phyloP scores from a whole-genome alignment of 2,329 filamentous ascomycete species.

The Fusarium setosum region DNA sequence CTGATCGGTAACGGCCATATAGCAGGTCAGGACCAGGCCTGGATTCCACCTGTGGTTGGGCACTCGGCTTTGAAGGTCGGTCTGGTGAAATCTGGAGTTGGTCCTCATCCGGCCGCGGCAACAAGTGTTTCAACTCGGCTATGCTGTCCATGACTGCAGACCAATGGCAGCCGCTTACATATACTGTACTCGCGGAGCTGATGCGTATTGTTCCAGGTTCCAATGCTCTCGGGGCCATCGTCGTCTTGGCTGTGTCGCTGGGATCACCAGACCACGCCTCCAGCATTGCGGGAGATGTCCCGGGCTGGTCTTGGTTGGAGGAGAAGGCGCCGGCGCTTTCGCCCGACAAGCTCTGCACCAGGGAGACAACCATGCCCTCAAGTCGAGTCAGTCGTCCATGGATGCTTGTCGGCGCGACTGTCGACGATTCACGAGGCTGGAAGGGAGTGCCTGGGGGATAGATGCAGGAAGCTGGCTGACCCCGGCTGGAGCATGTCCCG shows the following conservation, averaged over 20 bases:
- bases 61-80: too few species aligned
- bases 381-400: conserved; percentile 16
- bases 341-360: conserved; percentile 36
- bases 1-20: conserved; percentile 44
- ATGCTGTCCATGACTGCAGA: conserved; percentile 54
- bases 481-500: too few species aligned
- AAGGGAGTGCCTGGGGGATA: too few species aligned
- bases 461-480: too few species aligned
- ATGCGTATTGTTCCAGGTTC: conserved; percentile 42
- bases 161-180: conserved; percentile 54
- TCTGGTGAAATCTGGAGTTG: background rate
- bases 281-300: background rate
- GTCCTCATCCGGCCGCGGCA: background rate
- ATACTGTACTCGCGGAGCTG: conserved; percentile 38
- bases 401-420: too few species aligned
- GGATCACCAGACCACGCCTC: background rate
- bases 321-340: background rate
- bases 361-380: conserved; percentile 43
- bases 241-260: background rate
- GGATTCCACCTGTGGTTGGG: too few species aligned
- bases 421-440: too few species aligned
- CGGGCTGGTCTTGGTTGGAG: background rate
- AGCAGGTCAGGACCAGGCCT: conserved; percentile 42
- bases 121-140: conserved; percentile 47
- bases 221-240: conserved; percentile 41